Conservation (phyloP, 2,329 filamentous ascomycete species). For the Ceratocystis diversiconidia region DNA sequence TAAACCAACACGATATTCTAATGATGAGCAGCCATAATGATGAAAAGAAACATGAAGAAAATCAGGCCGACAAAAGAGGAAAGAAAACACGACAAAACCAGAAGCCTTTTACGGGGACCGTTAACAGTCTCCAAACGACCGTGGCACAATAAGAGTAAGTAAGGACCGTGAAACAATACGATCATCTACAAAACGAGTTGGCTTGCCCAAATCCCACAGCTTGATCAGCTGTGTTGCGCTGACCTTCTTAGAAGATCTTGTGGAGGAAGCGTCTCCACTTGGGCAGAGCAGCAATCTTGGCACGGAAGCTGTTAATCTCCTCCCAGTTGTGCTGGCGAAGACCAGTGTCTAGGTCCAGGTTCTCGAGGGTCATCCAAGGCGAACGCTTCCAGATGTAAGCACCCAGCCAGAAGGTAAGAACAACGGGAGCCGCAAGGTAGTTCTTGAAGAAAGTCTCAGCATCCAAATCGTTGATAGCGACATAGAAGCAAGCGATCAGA, state of each 20-base stretch:
- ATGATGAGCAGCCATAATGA: neutral
- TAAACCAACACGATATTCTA: slow-evolving; percentile 5
- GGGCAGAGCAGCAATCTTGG: slow-evolving; percentile 36
- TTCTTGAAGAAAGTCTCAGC: slow-evolving; percentile 40
- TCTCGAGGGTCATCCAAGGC: slow-evolving; percentile 40
- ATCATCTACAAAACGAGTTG: neutral
- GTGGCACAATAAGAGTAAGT: slow-evolving; percentile 1
- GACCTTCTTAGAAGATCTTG: slow-evolving; percentile 27
- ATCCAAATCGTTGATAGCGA: slow-evolving; percentile 31
- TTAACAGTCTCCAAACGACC: neutral
- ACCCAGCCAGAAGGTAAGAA: slow-evolving; percentile 38
- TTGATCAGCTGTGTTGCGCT: neutral
- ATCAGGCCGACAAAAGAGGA: neutral
- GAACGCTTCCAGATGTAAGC: slow-evolving; percentile 52
- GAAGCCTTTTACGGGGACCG: neutral
- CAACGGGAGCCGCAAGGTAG: slow-evolving; percentile 39
- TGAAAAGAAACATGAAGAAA: neutral
- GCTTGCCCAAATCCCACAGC: neutral
- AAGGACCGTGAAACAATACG: neutral
- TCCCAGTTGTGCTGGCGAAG: slow-evolving; percentile 53
- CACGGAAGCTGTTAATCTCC: slow-evolving; percentile 41
- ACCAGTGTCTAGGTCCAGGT: slow-evolving; percentile 55
- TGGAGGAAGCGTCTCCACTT: slow-evolving; percentile 33
- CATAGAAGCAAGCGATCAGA: slow-evolving; percentile 39
- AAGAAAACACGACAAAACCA: slow-evolving; percentile 10